A percentile compares a stretch with the other conserved stretches of the same genome.
Evolutionary conservation across 306 rosid species (phyloP).

Genomic region (Elaeagnus macrophylla): DNA sequence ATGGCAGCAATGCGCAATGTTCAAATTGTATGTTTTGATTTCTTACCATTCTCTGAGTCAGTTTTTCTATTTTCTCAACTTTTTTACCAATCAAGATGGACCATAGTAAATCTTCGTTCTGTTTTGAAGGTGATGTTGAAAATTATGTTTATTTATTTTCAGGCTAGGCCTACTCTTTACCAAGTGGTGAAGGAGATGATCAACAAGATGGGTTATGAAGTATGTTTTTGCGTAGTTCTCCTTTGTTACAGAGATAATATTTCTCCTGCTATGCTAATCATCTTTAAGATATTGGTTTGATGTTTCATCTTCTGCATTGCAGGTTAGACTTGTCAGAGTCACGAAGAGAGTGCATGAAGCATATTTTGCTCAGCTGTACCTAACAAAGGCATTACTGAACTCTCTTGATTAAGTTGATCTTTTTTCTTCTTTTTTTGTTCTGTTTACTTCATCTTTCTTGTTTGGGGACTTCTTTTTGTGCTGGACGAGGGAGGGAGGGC

Average conservation of each 20-base stretch:
- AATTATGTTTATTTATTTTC: constrained; percentile 22
- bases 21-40: constrained; percentile 55
- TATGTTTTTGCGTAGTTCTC: constrained; percentile 29
- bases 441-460: too few species aligned
- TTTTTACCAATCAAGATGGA: too few species aligned
- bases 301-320: constrained; percentile 18
- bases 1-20: constrained; percentile 93
- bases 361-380: constrained; percentile 87
- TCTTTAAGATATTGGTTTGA: constrained; percentile 15
- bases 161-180: constrained; percentile 97
- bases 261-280: not conserved
- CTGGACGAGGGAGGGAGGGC: too few species aligned
- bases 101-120: constrained; percentile 7
- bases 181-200: constrained; percentile 91
- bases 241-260: constrained; percentile 16
- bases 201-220: constrained; percentile 91
- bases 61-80: not conserved
- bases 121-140: constrained; percentile 4
- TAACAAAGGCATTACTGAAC: constrained; percentile 53
- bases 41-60: constrained; percentile 1
- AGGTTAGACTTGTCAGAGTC: constrained; percentile 84
- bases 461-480: too few species aligned
- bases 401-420: constrained; percentile 6
- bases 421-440: not conserved
- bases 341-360: constrained; percentile 93